Evolutionary conservation across 176 grass and related monocot genomes (phyloP).

Genomic region (Alloteropsis semialata): DNA sequence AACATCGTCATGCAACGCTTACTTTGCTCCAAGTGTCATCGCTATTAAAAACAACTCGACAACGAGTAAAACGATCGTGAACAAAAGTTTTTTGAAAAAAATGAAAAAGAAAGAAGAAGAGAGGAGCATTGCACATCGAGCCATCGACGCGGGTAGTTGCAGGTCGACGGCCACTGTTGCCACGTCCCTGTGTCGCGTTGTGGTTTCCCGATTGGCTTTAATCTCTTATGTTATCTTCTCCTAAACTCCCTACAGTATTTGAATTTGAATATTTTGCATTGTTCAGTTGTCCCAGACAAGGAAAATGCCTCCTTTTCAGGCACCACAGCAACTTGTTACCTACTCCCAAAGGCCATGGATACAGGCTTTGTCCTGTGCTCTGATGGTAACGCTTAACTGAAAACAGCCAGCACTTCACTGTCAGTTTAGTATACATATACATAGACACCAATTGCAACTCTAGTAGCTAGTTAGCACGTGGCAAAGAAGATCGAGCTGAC

Average conservation of each 20-base stretch:
- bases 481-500: background rate
- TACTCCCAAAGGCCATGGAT: background rate
- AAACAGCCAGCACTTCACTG: conserved; percentile 12
- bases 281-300: background rate
- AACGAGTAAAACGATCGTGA: background rate
- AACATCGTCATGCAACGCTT: background rate
- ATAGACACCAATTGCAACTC: background rate
- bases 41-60: background rate
- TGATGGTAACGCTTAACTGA: conserved; percentile 33
- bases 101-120: background rate
- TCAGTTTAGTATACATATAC: background rate
- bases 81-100: background rate
- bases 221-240: background rate
- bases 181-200: conserved; percentile 20
- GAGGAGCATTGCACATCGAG: background rate
- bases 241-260: background rate
- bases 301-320: background rate
- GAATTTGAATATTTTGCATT: conserved; percentile 17
- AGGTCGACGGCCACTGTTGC: conserved; percentile 23
- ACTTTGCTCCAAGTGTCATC: background rate
- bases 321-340: conserved; percentile 6
- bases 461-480: background rate
- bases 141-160: conserved; percentile 23
- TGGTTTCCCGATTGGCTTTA: background rate
- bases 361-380: background rate